Evolutionary conservation across 2,329 filamentous ascomycete genomes (phyloP).

Genomic region (Alternaria alternata): DNA sequence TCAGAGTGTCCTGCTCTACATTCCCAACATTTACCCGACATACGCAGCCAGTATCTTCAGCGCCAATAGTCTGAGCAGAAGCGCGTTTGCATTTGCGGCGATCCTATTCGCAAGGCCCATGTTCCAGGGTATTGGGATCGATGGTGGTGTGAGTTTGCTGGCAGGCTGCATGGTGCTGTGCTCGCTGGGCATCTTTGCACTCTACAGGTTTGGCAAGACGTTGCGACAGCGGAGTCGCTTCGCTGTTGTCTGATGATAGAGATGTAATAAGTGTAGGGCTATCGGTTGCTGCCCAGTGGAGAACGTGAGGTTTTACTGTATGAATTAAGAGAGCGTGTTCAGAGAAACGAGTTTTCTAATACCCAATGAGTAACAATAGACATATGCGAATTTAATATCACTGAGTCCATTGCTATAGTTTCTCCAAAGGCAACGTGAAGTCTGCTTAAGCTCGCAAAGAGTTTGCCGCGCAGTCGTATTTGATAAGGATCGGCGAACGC

Average conservation of each 20-base stretch:
- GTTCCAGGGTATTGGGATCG: constrained; percentile 66
- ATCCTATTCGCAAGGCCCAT: constrained; percentile 68
- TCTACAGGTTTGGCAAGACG: constrained; percentile 65
- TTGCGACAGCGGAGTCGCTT: constrained; percentile 67
- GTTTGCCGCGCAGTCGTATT: constrained; percentile 4
- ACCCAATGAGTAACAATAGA: background rate
- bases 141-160: constrained; percentile 64
- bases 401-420: background rate
- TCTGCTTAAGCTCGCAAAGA: constrained; percentile 8
- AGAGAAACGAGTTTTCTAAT: background rate
- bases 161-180: constrained; percentile 55
- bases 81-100: constrained; percentile 65
- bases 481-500: constrained; percentile 17
- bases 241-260: constrained; percentile 45
- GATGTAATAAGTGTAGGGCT: background rate
- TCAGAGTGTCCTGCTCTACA: constrained; percentile 66
- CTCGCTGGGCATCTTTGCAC: constrained; percentile 63
- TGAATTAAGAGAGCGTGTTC: background rate
- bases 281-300: background rate
- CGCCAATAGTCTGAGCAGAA: constrained; percentile 66
- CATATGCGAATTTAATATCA: background rate
- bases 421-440: background rate
- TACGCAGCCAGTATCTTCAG: constrained; percentile 62
- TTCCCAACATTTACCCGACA: constrained; percentile 68
- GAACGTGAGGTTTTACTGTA: too few species aligned